These are phyloP conservation scores for Harringtonia aguacate DNA, from an alignment of 2,329 filamentous ascomycete species.

Conservation along the genomic window DNA sequence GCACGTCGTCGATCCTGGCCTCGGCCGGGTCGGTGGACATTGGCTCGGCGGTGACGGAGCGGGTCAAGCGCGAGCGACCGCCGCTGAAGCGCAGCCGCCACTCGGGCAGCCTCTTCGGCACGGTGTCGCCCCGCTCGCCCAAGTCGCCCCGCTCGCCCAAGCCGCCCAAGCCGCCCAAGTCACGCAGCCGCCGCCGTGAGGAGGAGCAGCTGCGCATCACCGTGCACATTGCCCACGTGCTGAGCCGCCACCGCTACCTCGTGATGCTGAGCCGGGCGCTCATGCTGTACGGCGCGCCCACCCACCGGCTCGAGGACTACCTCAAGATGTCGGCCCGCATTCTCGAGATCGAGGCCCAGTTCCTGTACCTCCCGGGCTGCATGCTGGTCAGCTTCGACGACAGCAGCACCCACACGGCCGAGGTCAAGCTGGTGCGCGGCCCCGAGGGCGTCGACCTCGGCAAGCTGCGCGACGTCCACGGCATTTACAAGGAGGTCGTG, in stretches of 20 bases:
- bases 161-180: constrained; percentile 8
- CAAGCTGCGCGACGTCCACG: constrained; percentile 61
- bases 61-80: constrained; percentile 26
- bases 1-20: constrained; percentile 41
- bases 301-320: constrained; percentile 84
- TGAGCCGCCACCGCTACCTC: constrained; percentile 73
- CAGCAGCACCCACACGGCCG: constrained; percentile 60
- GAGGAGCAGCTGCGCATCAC: constrained; percentile 33
- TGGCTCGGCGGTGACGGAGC: constrained; percentile 32
- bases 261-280: constrained; percentile 74
- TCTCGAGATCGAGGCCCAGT: constrained; percentile 80
- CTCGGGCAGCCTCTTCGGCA: constrained; percentile 9
- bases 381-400: constrained; percentile 94
- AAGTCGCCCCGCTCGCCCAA: constrained; percentile 6
- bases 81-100: constrained; percentile 10
- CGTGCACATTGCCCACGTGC: constrained; percentile 53
- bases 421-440: constrained; percentile 63
- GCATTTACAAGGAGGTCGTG: constrained; percentile 74
- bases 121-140: neutral
- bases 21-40: constrained; percentile 32
- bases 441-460: constrained; percentile 63
- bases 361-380: constrained; percentile 79
- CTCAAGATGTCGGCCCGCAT: constrained; percentile 85
- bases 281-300: constrained; percentile 86
- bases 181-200: constrained; percentile 12